Evolutionary conservation across 2,329 filamentous ascomycete genomes (phyloP).

Genomic region (Geoglossum cookeanum): DNA sequence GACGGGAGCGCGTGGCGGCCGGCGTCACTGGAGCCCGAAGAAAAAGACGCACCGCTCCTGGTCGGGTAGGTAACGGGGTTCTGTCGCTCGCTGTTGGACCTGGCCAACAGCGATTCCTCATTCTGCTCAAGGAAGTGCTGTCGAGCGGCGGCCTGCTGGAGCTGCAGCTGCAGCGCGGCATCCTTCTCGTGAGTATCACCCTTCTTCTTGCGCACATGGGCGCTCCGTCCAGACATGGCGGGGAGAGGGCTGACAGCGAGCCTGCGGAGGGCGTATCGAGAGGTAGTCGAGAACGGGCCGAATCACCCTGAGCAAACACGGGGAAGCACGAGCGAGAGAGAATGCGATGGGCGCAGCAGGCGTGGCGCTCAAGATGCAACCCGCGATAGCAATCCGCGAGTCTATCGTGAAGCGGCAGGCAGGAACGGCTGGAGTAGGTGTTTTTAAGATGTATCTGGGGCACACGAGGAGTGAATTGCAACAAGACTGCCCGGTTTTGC

Average conservation of each 20-base stretch:
- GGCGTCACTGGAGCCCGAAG: not conserved
- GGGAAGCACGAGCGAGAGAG: not conserved
- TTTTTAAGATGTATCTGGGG: too few relatives aligned
- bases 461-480: too few relatives aligned
- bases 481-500: too few relatives aligned
- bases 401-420: too few relatives aligned
- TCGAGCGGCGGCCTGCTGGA: slow-evolving; percentile 11
- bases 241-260: not conserved
- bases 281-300: not conserved
- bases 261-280: not conserved
- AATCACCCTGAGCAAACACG: not conserved
- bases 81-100: not conserved
- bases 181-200: slow-evolving; percentile 26
- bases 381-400: too few relatives aligned
- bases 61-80: not conserved
- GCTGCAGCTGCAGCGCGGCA: slow-evolving; percentile 17
- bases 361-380: too few relatives aligned
- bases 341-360: too few relatives aligned
- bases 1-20: not conserved
- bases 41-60: not conserved
- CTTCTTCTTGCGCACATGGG: slow-evolving; percentile 39
- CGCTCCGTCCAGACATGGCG: slow-evolving; percentile 38
- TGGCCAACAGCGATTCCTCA: not conserved
- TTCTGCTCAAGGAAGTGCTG: slow-evolving; percentile 13
- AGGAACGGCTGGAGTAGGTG: too few relatives aligned